Evolutionary conservation across 495 filamentous ascomycete species (phyloP), one percentile per base, ranked within the genome.

Genomic region (Margaritispora aquatica): DNA sequence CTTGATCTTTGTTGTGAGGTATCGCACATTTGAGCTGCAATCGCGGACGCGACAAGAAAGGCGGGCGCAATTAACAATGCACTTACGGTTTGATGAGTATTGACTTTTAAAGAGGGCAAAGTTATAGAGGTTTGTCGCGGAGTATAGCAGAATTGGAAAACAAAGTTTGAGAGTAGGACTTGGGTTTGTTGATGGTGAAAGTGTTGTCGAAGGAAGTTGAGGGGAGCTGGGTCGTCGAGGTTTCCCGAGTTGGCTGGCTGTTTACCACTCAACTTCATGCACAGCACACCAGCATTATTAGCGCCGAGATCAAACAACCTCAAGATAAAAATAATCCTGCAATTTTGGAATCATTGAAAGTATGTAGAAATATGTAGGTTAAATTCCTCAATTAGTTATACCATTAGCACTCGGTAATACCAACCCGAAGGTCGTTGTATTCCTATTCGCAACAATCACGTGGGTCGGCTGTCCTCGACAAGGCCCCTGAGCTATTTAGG

Each of bases 21-120:
- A 67, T 68, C 69, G 67, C 47, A 55, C 36, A 46, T 38, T 21
- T 63, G 57, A 59, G 65, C 61, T 61, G 61, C 63, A 38, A 23
- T 60, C 21, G 26, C 27, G 60, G 44, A 60, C 58, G 62, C 65
- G 62, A 58, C 52, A 55, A 41, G 51, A 24, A 46, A 64, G 60
- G 62, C 59, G 62, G n/a, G 57, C 62, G 44, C 41, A 47, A 54
- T 46, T 62, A 52, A 53, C 23, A 41, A 62, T 63, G 59, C 15
- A 63, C 66, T 63, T 65, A 68, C 66, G 20, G 54, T 56, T 62
- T 60, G 27, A 38, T 38, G 13, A 41, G 48, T 48, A 27, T 11
- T 36, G 44, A 31, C 13, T 27, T 54, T 47, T 15, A 31, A 50
- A 8, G 29, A 31, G 5, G 1, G 23, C 41, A 15, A 44, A 44